phyloP scores from a whole-genome alignment of 768 basidiomycete species.

The Sarcodon sp. region DNA sequence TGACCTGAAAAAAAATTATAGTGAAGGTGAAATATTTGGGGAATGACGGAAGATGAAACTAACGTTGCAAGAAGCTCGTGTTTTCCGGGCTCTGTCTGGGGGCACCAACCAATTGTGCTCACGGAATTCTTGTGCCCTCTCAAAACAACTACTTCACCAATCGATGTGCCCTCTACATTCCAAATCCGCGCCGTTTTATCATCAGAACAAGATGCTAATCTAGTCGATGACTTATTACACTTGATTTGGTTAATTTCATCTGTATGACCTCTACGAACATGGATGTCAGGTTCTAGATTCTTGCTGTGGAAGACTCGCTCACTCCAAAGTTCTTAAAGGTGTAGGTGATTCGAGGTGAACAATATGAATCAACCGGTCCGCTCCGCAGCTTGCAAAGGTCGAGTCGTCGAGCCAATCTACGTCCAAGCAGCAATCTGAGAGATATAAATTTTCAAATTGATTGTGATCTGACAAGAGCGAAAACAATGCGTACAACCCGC shows the following conservation, averaged over 20 bases:
- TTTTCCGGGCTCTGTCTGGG: slow-evolving; percentile 27
- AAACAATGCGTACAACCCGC: slow-evolving; percentile 29
- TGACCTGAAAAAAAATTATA: slow-evolving; percentile 28
- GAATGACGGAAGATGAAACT: slow-evolving; percentile 11
- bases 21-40: slow-evolving; percentile 2
- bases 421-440: slow-evolving; percentile 64
- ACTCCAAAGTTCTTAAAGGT: slow-evolving; percentile 55
- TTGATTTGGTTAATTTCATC: slow-evolving; percentile 74
- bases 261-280: slow-evolving; percentile 45
- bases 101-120: slow-evolving; percentile 61
- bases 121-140: slow-evolving; percentile 57
- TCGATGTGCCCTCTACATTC: slow-evolving; percentile 34
- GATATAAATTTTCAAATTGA: not conserved
- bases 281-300: not conserved
- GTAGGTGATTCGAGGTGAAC: slow-evolving; percentile 37
- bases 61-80: slow-evolving; percentile 66
- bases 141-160: slow-evolving; percentile 28
- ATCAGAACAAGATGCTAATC: slow-evolving; percentile 73
- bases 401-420: slow-evolving; percentile 68
- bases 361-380: slow-evolving; percentile 51
- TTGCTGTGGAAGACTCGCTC: slow-evolving; percentile 13
- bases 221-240: slow-evolving; percentile 50
- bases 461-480: not conserved
- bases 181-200: slow-evolving; percentile 71
- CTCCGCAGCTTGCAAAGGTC: slow-evolving; percentile 62